Percentiles rank a stretch among this genome's conserved stretches.
Evolutionary conservation across 1,284 basidiomycete genomes (phyloP).

Genomic region (Ustilago crameri): DNA sequence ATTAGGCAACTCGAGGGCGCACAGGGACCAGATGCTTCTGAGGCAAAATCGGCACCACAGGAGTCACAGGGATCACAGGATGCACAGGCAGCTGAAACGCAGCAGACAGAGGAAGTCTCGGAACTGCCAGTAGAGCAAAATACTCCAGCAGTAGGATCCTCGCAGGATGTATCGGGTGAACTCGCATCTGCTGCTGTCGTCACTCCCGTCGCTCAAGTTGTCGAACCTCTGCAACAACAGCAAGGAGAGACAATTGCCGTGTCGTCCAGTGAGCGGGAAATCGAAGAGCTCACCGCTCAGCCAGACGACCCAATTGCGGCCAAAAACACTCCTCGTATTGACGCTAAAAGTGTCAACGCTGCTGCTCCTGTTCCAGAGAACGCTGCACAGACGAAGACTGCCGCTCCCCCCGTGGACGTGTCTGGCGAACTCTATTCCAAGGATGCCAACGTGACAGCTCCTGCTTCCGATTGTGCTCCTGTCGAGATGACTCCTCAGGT

Average conservation of each 20-base stretch:
- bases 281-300: not conserved
- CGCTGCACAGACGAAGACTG: not conserved
- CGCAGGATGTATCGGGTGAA: too few relatives aligned
- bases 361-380: not conserved
- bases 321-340: not conserved
- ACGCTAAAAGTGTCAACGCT: not conserved
- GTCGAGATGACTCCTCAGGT: not conserved
- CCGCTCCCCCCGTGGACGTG: slow-evolving; percentile 12
- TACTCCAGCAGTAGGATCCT: too few relatives aligned
- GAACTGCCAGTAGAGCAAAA: too few relatives aligned
- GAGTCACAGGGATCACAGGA: not conserved
- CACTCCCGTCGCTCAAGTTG: too few relatives aligned
- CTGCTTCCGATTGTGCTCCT: not conserved
- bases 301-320: not conserved
- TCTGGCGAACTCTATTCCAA: slow-evolving; percentile 22
- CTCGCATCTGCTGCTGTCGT: too few relatives aligned
- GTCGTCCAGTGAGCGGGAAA: not conserved
- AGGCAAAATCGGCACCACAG: not conserved
- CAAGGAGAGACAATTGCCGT: not conserved
- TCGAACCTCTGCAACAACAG: not conserved
- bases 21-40: not conserved
- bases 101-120: too few relatives aligned
- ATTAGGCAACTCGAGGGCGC: not conserved
- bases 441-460: not conserved
- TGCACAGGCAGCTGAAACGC: too few relatives aligned